Percentiles rank a stretch among this genome's conserved stretches.
These are phyloP conservation scores for Leccinum subfulvum DNA, from an alignment of 1,284 basidiomycete species.

Conservation along the genomic window DNA sequence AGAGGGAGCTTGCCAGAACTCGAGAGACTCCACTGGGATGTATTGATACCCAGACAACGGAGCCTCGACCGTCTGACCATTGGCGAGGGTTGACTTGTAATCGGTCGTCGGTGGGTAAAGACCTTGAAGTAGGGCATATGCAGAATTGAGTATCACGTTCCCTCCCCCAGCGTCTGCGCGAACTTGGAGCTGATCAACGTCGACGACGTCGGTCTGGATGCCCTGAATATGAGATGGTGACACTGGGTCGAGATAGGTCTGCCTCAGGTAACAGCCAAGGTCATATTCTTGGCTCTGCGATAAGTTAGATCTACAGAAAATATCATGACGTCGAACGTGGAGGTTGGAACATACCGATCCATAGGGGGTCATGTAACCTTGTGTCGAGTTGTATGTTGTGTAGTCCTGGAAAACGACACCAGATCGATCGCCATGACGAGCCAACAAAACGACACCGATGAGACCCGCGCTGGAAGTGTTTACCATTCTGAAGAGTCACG, in stretches of 20 bases:
- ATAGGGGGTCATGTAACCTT: conserved; percentile 46
- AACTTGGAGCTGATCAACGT: conserved; percentile 33
- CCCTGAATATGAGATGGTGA: conserved; percentile 36
- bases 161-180: conserved; percentile 46
- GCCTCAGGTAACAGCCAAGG: conserved; percentile 40
- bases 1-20: conserved; percentile 27
- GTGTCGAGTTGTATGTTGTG: conserved; percentile 38
- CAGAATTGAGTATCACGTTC: conserved; percentile 42
- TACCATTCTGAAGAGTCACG: conserved; percentile 21
- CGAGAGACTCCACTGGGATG: conserved; percentile 32
- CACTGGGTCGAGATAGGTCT: conserved; percentile 36
- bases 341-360: conserved; percentile 35
- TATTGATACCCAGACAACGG: conserved; percentile 53
- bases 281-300: conserved; percentile 38
- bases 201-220: conserved; percentile 30
- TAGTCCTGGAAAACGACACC: conserved; percentile 37
- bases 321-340: not conserved
- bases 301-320: conserved; percentile 3
- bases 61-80: conserved; percentile 46
- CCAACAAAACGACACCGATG: conserved; percentile 37
- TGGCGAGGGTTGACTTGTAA: conserved; percentile 41
- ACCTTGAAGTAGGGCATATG: conserved; percentile 41
- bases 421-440: conserved; percentile 46
- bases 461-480: conserved; percentile 30
- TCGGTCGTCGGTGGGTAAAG: conserved; percentile 41